Evolutionary conservation across 108 stramenopile species (phyloP).

Genomic region (Pseudonitzschia pungens): DNA sequence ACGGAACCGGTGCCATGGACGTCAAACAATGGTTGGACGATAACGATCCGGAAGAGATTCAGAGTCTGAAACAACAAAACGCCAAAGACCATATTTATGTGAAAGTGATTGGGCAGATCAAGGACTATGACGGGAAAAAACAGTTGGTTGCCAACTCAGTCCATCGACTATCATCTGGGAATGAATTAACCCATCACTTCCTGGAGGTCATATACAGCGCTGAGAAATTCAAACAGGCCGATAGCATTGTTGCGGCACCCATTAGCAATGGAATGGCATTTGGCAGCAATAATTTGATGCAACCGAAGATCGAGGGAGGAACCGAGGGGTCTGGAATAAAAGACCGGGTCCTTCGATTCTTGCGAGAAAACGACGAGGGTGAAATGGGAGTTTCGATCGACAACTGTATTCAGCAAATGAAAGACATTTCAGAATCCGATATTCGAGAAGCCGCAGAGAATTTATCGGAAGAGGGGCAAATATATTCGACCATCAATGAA

Average conservation of each 20-base stretch:
- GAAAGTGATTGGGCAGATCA: slow-evolving; percentile 66
- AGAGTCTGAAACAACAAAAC: slow-evolving; percentile 44
- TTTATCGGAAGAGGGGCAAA: slow-evolving; percentile 69
- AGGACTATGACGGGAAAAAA: slow-evolving; percentile 68
- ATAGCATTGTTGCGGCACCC: slow-evolving; percentile 31
- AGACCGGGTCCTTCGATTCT: slow-evolving; percentile 16
- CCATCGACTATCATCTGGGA: slow-evolving; percentile 54
- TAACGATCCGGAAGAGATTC: slow-evolving; percentile 55
- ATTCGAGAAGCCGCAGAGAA: slow-evolving; percentile 49
- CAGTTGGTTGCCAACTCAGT: slow-evolving; percentile 70
- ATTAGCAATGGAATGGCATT: slow-evolving; percentile 28
- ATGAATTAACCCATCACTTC: slow-evolving; percentile 84
- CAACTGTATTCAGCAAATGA: slow-evolving; percentile 27
- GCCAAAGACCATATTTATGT: slow-evolving; percentile 62
- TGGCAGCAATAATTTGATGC: slow-evolving; percentile 22
- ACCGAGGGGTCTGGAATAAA: not conserved
- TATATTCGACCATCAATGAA: slow-evolving; percentile 83
- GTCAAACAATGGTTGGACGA: slow-evolving; percentile 80
- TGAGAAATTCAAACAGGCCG: slow-evolving; percentile 52
- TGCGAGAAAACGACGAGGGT: slow-evolving; percentile 16
- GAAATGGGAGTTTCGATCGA: slow-evolving; percentile 47
- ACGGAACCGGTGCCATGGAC: slow-evolving; percentile 79
- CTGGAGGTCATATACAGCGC: slow-evolving; percentile 73
- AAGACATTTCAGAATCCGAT: slow-evolving; percentile 39
- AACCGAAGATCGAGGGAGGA: slow-evolving; percentile 11